Percentiles rank a stretch among this genome's conserved stretches.
Conservation (phyloP, 352 stramenopile species). For the Phytopythium mirpurense region DNA sequence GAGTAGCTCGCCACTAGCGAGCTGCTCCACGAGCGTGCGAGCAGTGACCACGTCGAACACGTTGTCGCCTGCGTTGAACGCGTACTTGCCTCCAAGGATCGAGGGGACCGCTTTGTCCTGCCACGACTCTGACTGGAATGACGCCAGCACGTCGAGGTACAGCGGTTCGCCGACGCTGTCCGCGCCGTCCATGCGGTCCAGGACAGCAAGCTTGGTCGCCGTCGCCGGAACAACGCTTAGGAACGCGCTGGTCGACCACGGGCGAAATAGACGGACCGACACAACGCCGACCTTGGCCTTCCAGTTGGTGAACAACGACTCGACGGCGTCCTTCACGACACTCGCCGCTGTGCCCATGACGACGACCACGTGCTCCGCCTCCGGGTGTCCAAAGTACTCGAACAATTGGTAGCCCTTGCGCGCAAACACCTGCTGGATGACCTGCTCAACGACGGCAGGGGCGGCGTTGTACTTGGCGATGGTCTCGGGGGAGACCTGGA, state of each 20-base stretch:
- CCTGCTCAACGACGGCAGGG: conserved; percentile 61
- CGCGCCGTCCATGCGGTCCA: conserved; percentile 88
- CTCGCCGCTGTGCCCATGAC: conserved; percentile 88
- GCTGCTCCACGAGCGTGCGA: conserved; percentile 58
- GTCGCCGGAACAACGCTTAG: conserved; percentile 66
- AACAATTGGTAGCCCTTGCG: conserved; percentile 88
- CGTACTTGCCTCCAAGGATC: conserved; percentile 82
- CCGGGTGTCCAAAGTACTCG: conserved; percentile 85
- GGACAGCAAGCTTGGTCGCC: conserved; percentile 81
- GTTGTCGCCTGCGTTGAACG: conserved; percentile 53
- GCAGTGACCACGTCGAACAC: conserved; percentile 87
- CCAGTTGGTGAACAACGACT: conserved; percentile 83
- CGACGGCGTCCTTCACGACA: conserved; percentile 85
- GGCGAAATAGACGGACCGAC: conserved; percentile 88
- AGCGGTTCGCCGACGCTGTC: conserved; percentile 87
- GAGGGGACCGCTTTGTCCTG: conserved; percentile 41
- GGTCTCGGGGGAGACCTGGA: conserved; percentile 85
- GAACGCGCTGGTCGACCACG: conserved; percentile 81
- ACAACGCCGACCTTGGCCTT: conserved; percentile 83
- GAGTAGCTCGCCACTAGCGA: conserved; percentile 53
- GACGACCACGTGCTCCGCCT: conserved; percentile 86
- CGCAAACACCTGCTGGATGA: conserved; percentile 73
- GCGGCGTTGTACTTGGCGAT: conserved; percentile 80
- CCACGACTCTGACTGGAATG: conserved; percentile 81
- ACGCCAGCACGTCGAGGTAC: conserved; percentile 90